These are phyloP conservation scores for Pseudohalonectria lignicola DNA, from an alignment of 2,329 filamentous ascomycete genomes.

Conservation along the genomic window DNA sequence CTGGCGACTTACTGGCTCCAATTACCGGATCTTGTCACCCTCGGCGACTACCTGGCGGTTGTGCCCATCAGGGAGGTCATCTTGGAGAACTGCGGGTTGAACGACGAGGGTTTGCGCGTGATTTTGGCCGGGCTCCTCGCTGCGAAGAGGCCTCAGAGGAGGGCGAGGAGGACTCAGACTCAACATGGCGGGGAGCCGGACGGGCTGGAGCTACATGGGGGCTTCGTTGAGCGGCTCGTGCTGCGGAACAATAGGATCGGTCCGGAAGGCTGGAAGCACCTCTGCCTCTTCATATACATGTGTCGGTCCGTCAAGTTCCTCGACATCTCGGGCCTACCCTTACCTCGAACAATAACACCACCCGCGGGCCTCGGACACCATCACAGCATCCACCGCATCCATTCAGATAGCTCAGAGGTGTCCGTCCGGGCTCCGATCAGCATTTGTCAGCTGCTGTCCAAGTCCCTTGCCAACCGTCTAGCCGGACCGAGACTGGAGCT, in stretches of 20 bases:
- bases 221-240: conserved; percentile 76
- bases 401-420: conserved; percentile 1
- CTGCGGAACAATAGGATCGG: conserved; percentile 90
- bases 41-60: conserved; percentile 89
- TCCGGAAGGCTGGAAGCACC: conserved; percentile 79
- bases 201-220: conserved; percentile 40
- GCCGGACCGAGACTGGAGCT: conserved; percentile 70
- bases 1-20: conserved; percentile 78
- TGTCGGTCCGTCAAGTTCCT: conserved; percentile 77
- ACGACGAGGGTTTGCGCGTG: conserved; percentile 76
- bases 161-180: conserved; percentile 33
- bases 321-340: conserved; percentile 75
- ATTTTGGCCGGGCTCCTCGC: conserved; percentile 79
- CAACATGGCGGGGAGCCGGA: conserved; percentile 20
- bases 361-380: too few relatives aligned
- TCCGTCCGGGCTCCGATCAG: conserved; percentile 28
- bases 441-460: conserved; percentile 56
- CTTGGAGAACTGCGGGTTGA: conserved; percentile 77
- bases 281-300: conserved; percentile 82
- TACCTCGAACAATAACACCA: conserved; percentile 23
- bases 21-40: conserved; percentile 69
- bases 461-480: conserved; percentile 65
- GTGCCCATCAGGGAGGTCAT: conserved; percentile 82
- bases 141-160: conserved; percentile 55
- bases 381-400: conserved; percentile 17